Evolutionary conservation across 2,329 filamentous ascomycete species (phyloP).

Genomic region (Verticillium nubilum): DNA sequence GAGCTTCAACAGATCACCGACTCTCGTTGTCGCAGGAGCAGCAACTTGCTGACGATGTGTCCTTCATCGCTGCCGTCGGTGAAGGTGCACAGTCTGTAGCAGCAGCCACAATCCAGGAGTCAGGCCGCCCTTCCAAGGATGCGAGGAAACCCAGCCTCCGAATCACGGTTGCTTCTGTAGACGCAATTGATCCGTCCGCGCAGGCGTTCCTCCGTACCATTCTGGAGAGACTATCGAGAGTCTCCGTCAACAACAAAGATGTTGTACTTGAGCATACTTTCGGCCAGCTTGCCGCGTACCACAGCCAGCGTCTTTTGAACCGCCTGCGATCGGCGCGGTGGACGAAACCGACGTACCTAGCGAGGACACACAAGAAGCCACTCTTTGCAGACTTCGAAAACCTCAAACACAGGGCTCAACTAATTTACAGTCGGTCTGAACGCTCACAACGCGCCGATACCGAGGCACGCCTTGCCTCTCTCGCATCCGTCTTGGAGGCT

Average conservation of each 20-base stretch:
- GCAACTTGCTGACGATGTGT: conserved; percentile 9
- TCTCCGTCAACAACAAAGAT: background rate
- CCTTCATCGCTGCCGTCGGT: conserved; percentile 9
- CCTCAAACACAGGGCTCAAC: conserved; percentile 7
- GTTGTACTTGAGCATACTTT: background rate
- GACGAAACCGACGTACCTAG: conserved; percentile 10
- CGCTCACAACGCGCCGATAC: conserved; percentile 2
- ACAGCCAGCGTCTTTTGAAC: conserved; percentile 12
- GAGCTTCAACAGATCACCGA: background rate
- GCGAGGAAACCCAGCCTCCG: background rate
- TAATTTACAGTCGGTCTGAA: conserved; percentile 9
- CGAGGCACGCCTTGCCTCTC: conserved; percentile 2
- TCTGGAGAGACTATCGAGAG: conserved; percentile 2
- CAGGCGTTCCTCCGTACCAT: conserved; percentile 8
- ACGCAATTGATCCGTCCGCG: conserved; percentile 8
- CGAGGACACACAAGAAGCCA: conserved; percentile 12
- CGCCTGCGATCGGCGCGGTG: conserved; percentile 11
- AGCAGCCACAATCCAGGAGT: conserved; percentile 10
- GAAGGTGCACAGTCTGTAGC: conserved; percentile 13
- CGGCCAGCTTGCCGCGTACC: conserved; percentile 6
- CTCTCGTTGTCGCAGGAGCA: conserved; percentile 8
- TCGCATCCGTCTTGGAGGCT: conserved; percentile 4
- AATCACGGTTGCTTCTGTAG: conserved; percentile 9
- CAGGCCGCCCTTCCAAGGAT: background rate
- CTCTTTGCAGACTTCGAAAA: conserved; percentile 10